Evolutionary conservation across 2,329 filamentous ascomycete genomes (phyloP), one percentile per base, ranked within the genome.

Genomic region (Fusarium palustre): DNA sequence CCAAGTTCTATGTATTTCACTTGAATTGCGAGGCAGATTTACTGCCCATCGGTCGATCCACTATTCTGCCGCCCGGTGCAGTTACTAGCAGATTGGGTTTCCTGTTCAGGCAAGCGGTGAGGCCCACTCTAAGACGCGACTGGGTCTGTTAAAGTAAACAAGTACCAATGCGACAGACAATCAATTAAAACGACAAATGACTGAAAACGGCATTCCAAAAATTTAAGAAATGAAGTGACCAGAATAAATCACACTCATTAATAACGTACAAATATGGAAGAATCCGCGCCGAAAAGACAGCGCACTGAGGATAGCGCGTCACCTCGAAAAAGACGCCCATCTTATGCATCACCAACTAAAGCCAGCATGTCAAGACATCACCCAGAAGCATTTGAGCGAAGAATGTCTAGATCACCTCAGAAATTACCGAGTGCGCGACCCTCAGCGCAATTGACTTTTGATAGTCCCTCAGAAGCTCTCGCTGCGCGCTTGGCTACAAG

Each of bases 281-380:
- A 84, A 57, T 87, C 88, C 28, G 86, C 88, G 47, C 81, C 87
- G 7, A 92, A 92, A 78, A 83, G 88, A 75, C 86, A 88, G 74
- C 89, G 88, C 75, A 82, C 65, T 47, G 75, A 60, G 49, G 58
- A 52, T 75, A 83, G 68, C 72, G 71, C 53, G 74, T 72, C 58
- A 33, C 71, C 74, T 36, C 76, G 70, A 60, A 77, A 72, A 33
- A 74, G 73, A 47, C 83, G 84, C 1, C 84, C 86, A 1, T 91
- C 89, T 1, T 91, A 89, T 74, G 87, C 87, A 55, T 91, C 89
- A n/a, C 89, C 90, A 0, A 91, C 89, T 0, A 88, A 84, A 74
- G 84, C 89, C 15, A 92, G 88, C 71, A 78, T 91, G 16, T 82
- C 88, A 59, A 85, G 87, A 67, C 85, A 87, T 48, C 87, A 91